Conservation (phyloP, 2,329 filamentous ascomycete genomes). For the Cladosporium halotolerans region DNA sequence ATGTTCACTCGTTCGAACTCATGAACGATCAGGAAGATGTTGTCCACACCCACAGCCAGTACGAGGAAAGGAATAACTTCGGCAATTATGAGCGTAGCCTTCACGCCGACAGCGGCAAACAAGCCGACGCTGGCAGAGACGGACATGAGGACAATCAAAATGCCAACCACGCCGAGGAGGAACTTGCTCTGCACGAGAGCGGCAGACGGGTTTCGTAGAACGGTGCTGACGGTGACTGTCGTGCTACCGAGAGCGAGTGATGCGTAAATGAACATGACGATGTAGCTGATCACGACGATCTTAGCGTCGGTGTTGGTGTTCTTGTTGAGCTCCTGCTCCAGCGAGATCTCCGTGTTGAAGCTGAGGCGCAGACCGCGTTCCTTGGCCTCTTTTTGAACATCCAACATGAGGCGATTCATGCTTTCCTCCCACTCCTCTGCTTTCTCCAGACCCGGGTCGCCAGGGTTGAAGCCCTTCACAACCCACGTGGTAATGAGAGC, state of each 20-base stretch:
- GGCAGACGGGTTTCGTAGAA: slow-evolving; percentile 75
- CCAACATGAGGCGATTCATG: slow-evolving; percentile 65
- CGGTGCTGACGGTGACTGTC: slow-evolving; percentile 67
- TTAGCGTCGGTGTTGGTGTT: slow-evolving; percentile 97
- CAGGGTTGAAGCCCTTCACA: slow-evolving; percentile 76
- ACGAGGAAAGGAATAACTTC: slow-evolving; percentile 98
- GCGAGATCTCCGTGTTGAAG: slow-evolving; percentile 90
- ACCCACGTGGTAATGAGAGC: slow-evolving; percentile 94
- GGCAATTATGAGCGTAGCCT: slow-evolving; percentile 94
- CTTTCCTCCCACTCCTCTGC: slow-evolving; percentile 87
- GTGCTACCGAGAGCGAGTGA: slow-evolving; percentile 88
- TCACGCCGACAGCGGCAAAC: slow-evolving; percentile 86
- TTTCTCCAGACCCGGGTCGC: slow-evolving; percentile 59
- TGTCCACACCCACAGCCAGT: slow-evolving; percentile 92
- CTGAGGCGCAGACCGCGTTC: slow-evolving; percentile 77
- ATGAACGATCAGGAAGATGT: slow-evolving; percentile 97
- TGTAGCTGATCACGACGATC: slow-evolving; percentile 91
- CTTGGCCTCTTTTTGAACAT: slow-evolving; percentile 72
- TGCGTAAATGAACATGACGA: slow-evolving; percentile 98
- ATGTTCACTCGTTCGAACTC: slow-evolving; percentile 94
- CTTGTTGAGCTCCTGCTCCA: slow-evolving; percentile 95
- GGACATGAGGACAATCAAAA: slow-evolving; percentile 94
- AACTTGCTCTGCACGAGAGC: slow-evolving; percentile 95
- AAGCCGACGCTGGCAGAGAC: slow-evolving; percentile 91
- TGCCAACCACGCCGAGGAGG: slow-evolving; percentile 86